phyloP scores from a whole-genome alignment of 257 asterid species.

The Solanum infundibuliforme region DNA sequence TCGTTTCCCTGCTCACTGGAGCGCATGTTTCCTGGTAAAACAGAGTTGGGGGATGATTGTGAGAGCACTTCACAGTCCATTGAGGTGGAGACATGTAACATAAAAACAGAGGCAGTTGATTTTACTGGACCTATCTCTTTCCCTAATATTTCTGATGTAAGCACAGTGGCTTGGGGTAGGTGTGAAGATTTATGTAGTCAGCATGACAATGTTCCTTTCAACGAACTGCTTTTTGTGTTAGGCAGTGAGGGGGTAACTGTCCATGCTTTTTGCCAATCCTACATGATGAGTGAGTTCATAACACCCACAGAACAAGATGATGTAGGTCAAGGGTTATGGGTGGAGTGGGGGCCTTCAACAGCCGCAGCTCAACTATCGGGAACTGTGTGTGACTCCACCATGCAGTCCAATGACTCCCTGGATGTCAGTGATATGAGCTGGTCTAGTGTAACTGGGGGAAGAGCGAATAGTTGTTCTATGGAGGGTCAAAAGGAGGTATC shows the following conservation, averaged over 20 bases:
- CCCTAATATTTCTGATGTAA: conserved; percentile 55
- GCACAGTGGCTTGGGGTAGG: conserved; percentile 81
- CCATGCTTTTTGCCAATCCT: conserved; percentile 57
- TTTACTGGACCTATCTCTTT: conserved; percentile 22
- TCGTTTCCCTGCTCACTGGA: conserved; percentile 8
- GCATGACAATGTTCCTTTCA: conserved; percentile 42
- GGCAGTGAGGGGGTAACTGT: conserved; percentile 70
- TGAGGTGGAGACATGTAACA: conserved; percentile 21
- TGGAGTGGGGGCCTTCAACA: conserved; percentile 72
- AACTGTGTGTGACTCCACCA: conserved; percentile 14
- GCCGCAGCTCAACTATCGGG: conserved; percentile 17
- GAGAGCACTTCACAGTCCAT: conserved; percentile 23
- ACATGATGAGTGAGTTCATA: conserved; percentile 18
- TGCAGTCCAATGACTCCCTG: conserved; percentile 9
- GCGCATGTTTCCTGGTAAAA: conserved; percentile 13
- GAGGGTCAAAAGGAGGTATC: conserved; percentile 26
- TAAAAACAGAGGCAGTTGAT: conserved; percentile 15
- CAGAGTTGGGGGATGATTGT: conserved; percentile 23
- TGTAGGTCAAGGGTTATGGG: conserved; percentile 64
- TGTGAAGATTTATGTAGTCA: conserved; percentile 42
- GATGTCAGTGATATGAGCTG: background rate
- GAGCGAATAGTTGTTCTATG: conserved; percentile 8
- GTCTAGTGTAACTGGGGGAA: conserved; percentile 7
- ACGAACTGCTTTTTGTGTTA: conserved; percentile 73
- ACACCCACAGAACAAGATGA: conserved; percentile 25